Percentiles rank a stretch among this genome's conserved stretches.
phyloP scores from a whole-genome alignment of 1,139 yeast genomes.

The Casaregolazyma lundiana region DNA sequence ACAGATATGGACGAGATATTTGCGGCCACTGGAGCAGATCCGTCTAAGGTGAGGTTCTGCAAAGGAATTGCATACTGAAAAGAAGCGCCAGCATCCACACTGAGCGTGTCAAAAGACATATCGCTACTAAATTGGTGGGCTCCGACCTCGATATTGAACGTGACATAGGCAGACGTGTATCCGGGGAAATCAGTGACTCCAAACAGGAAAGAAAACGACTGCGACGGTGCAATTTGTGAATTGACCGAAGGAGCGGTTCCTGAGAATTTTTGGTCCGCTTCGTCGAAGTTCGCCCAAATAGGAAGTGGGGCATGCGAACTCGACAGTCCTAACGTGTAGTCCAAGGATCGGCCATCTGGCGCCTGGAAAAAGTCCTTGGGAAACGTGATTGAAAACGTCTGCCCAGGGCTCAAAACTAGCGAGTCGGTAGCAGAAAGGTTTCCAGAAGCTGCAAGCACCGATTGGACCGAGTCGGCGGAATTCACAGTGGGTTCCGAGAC shows the following conservation, averaged over 20 bases:
- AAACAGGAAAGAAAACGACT: constrained; percentile 63
- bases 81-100: constrained; percentile 59
- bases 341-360: constrained; percentile 31
- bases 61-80: constrained; percentile 61
- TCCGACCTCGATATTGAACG: constrained; percentile 74
- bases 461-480: constrained; percentile 16
- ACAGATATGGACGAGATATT: constrained; percentile 54
- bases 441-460: constrained; percentile 26
- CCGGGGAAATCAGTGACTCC: constrained; percentile 79
- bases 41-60: constrained; percentile 57
- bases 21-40: constrained; percentile 39
- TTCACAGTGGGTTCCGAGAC: constrained; percentile 25
- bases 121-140: constrained; percentile 78
- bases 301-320: constrained; percentile 84
- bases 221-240: constrained; percentile 83
- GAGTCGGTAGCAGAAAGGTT: constrained; percentile 59
- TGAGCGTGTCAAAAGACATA: constrained; percentile 41
- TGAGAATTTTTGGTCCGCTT: constrained; percentile 53
- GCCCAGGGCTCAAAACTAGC: constrained; percentile 67
- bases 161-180: constrained; percentile 64
- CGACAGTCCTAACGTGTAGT: constrained; percentile 80
- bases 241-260: constrained; percentile 89
- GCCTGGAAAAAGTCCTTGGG: constrained; percentile 49
- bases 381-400: constrained; percentile 59
- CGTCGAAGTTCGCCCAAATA: constrained; percentile 70